A percentile compares a stretch with the other conserved stretches of the same genome.
phyloP scores from a whole-genome alignment of 257 asterid species.

The Solanum clarkiae region DNA sequence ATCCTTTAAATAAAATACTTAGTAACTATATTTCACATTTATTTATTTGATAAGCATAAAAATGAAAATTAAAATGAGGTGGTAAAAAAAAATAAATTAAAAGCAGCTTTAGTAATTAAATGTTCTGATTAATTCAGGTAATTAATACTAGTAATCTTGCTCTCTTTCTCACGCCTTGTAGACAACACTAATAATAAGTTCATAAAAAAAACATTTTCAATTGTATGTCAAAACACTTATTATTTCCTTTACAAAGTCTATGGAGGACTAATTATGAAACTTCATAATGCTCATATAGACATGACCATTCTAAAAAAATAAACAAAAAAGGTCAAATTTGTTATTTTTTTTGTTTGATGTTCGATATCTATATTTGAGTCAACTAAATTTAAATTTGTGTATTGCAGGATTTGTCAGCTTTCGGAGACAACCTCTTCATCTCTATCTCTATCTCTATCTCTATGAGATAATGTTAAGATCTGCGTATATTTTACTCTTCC shows the following conservation, averaged over 20 bases:
- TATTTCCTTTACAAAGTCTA: not conserved
- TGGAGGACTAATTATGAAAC: not conserved
- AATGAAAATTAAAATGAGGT: not conserved
- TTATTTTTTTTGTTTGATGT: not conserved
- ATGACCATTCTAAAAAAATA: not conserved
- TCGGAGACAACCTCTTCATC: no score
- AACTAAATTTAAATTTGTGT: not conserved
- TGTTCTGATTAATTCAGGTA: not conserved
- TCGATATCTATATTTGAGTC: rapidly evolving
- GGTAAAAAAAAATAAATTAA: not conserved
- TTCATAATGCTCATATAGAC: not conserved
- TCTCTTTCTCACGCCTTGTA: not conserved
- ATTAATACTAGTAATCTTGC: not conserved
- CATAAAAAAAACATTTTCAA: not conserved
- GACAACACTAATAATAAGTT: not conserved
- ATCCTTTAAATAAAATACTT: not conserved
- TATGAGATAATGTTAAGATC: no score
- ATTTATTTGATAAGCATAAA: not conserved
- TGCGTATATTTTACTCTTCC: no score
- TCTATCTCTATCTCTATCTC: no score
- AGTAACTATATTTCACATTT: no score
- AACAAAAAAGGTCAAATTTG: not conserved
- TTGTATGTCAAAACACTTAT: not conserved
- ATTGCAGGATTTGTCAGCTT: no score
- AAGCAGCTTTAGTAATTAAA: not conserved